Evolutionary conservation across 2,329 filamentous ascomycete genomes (phyloP), one percentile per base, ranked within the genome.

Genomic region (Calonectria pauciramosa): DNA sequence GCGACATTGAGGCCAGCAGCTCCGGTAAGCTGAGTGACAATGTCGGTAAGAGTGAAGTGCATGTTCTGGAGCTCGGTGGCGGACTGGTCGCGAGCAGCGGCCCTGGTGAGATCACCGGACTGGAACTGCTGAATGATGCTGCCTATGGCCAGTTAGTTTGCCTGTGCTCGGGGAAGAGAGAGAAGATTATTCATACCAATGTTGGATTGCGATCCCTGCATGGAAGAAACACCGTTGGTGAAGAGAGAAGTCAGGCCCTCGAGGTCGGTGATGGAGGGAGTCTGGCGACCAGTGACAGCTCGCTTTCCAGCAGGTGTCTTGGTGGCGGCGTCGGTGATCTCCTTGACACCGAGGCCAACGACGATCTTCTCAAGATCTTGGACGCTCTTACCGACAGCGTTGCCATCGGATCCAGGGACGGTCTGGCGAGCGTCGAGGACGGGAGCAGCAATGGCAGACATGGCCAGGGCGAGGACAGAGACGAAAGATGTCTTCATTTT

Each of bases 401-500:
- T n/a, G n/a, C n/a, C n/a, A n/a, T n/a, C n/a, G n/a, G n/a, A n/a
- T n/a, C n/a, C n/a, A n/a, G n/a, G n/a, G n/a, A n/a, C n/a, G n/a
- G n/a, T n/a, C n/a, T n/a, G n/a, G n/a, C n/a, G n/a, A n/a, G n/a
- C n/a, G n/a, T 54, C 38, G 54, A 64, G 71, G 60, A 51, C 68
- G 51, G 77, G 77, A 28, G 76, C 76, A n/a, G 74, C 76, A 51
- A 78, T 66, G 72, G 67, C 76, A 49, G 77, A 73, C 36, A 70
- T 23, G 41, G 76, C 77, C 72, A 79, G 68, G 56, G 77, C 56
- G 54, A 77, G 68, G 38, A 78, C 30, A 54, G 75, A 72, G 70
- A 79, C 60, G 71, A 79, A 70, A 44, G 73, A 23, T 54, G 70
- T 51, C 77, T 79, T 79, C 77, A 79, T 79, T 60, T 60, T 79